These are phyloP conservation scores for Teratosphaeria epicoccoides DNA, from an alignment of 2,329 filamentous ascomycete genomes.

Conservation along the genomic window DNA sequence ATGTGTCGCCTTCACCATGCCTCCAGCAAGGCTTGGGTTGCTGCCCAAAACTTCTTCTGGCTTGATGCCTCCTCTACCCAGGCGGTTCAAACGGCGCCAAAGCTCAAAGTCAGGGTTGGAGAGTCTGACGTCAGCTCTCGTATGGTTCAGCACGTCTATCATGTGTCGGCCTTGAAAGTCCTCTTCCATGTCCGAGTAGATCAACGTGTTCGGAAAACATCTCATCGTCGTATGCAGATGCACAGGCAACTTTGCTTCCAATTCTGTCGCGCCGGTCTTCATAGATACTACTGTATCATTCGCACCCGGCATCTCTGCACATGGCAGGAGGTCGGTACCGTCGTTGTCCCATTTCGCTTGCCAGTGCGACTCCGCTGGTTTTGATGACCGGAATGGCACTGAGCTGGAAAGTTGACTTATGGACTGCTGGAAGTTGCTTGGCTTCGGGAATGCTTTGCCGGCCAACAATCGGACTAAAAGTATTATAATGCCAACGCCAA, in stretches of 20 bases:
- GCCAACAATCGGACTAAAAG: not conserved
- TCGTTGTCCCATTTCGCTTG: not conserved
- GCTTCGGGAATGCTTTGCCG: not conserved
- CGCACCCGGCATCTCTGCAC: conserved; percentile 18
- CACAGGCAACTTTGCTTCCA: conserved; percentile 43
- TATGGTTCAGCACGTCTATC: conserved; percentile 27
- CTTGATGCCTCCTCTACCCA: conserved; percentile 23
- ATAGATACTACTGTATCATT: conserved; percentile 47
- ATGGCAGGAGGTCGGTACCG: conserved; percentile 1
- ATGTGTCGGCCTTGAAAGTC: conserved; percentile 35
- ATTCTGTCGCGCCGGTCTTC: conserved; percentile 49
- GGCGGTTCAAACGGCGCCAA: conserved; percentile 26
- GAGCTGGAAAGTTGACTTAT: not conserved
- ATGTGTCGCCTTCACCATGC: conserved; percentile 20
- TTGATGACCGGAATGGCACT: not conserved
- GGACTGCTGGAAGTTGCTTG: not conserved
- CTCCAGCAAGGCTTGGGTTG: conserved; percentile 11
- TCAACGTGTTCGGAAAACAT: conserved; percentile 45
- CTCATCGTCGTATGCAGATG: conserved; percentile 45
- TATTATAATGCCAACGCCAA: not conserved
- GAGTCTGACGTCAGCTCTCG: conserved; percentile 20
- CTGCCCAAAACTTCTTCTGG: conserved; percentile 16
- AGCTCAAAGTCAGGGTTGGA: conserved; percentile 27
- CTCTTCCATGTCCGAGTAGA: conserved; percentile 50
- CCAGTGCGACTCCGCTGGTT: not conserved